Evolutionary conservation across 768 basidiomycete species (phyloP), one percentile per base, ranked within the genome.

Genomic region (Macrolepiota fuliginosa): DNA sequence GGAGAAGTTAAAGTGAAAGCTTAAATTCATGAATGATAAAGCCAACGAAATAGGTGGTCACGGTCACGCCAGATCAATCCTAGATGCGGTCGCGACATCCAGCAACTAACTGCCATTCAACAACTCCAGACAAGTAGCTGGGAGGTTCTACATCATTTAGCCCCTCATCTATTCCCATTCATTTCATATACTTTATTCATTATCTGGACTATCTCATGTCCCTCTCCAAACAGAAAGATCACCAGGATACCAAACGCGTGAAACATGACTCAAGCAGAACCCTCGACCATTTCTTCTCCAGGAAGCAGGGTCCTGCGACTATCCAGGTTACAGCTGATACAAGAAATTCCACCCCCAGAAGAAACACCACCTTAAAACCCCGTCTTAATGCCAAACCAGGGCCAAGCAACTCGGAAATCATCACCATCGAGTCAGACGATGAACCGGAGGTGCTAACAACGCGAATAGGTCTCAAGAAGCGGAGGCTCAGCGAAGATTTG

Each of bases 401-500:
- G 4, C 17, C 12, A 3, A 53, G 22, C 19, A n/a, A 35, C 36
- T 19, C 35, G 63, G 81, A 87, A 64, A 67, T 87, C 63, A 87
- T 88, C 51, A 71, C 87, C 60, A 82, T 89, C 58, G 86, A 88
- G 68, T 87, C 86, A 19, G 87, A 87, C 65, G 80, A 80, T 55
- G 86, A 87, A 27, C 73, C 73, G 12, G 74, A 75, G 51, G 63
- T 74, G 50, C 72, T 74, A 55, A 62, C 75, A 36, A 74, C 75
- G 61, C 27, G 71, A 74, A 51, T 50, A 50, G 22, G 35, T 11
- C 12, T 39, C 7, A 71, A 72, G 60, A 67, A 71, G 51, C 66
- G 69, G 35, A 70, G 66, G 59, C 55, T 73, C 24, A 65, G 60
- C 39, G 54, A 53, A 36, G 57, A 63, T n/a, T 42, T 54, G 10